phyloP scores from a whole-genome alignment of 2,329 filamentous ascomycete species.

The Penicillium janthinellum region DNA sequence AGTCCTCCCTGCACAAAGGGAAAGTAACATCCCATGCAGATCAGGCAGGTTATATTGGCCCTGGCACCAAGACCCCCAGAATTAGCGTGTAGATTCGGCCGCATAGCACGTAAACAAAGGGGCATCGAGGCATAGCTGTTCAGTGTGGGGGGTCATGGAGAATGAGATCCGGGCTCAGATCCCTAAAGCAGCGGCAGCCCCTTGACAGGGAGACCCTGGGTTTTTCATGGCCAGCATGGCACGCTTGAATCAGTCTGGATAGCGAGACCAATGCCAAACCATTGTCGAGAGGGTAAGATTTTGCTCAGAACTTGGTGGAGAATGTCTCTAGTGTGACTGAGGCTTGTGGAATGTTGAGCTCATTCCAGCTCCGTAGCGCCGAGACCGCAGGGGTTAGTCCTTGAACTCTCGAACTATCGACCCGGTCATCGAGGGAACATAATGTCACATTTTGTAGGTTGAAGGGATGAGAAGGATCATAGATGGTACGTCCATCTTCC shows the following conservation, averaged over 20 bases:
- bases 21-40: slow-evolving; percentile 18
- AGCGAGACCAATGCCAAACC: neutral
- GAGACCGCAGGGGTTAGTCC: slow-evolving; percentile 2
- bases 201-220: neutral
- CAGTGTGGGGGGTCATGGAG: slow-evolving; percentile 19
- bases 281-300: slow-evolving; percentile 4
- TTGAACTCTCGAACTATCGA: neutral
- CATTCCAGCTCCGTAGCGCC: slow-evolving; percentile 20
- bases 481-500: neutral
- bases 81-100: neutral
- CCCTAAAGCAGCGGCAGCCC: slow-evolving; percentile 1
- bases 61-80: neutral
- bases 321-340: slow-evolving; percentile 15
- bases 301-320: slow-evolving; percentile 1
- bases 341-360: slow-evolving; percentile 23
- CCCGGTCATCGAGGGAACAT: neutral
- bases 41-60: slow-evolving; percentile 24
- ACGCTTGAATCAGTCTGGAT: neutral
- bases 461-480: neutral
- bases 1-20: slow-evolving; percentile 8
- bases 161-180: slow-evolving; percentile 19
- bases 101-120: slow-evolving; percentile 17
- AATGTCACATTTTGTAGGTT: slow-evolving; percentile 9
- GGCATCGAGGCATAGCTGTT: slow-evolving; percentile 19
- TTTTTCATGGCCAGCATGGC: neutral